Conservation (phyloP, 2,329 filamentous ascomycete species). For the Onygena corvina region DNA sequence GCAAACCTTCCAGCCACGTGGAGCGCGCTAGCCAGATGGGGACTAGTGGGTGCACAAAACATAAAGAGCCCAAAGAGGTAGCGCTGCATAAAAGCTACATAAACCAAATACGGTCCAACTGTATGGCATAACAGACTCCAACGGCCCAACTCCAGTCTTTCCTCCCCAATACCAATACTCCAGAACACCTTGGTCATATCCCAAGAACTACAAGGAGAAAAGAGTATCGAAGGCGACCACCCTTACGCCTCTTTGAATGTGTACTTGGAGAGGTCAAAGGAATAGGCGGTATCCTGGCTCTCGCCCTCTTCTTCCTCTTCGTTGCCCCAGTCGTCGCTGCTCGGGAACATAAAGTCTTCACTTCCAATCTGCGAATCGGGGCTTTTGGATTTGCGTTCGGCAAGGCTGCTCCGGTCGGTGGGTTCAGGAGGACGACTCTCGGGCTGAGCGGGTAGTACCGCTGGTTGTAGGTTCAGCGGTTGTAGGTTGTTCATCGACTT, state of each 20-base stretch:
- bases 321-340: conserved; percentile 36
- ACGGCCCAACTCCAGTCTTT: background rate
- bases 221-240: background rate
- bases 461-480: background rate
- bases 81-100: background rate
- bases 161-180: background rate
- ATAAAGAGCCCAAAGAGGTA: background rate
- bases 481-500: conserved; percentile 25
- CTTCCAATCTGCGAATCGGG: conserved; percentile 29
- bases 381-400: background rate
- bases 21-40: background rate
- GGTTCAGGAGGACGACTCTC: background rate
- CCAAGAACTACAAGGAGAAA: too few relatives aligned
- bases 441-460: background rate
- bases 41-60: background rate
- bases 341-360: conserved; percentile 41
- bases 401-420: background rate
- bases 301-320: conserved; percentile 18
- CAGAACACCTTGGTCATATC: too few relatives aligned
- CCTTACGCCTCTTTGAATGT: conserved; percentile 9
- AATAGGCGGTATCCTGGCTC: background rate
- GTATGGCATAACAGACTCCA: background rate
- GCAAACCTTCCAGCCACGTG: conserved; percentile 15
- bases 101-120: background rate
- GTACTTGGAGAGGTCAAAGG: conserved; percentile 13